A percentile compares a stretch with the other conserved stretches of the same genome.
Conservation (phyloP, 2,329 filamentous ascomycete genomes). For the Thelonectria rubi region DNA sequence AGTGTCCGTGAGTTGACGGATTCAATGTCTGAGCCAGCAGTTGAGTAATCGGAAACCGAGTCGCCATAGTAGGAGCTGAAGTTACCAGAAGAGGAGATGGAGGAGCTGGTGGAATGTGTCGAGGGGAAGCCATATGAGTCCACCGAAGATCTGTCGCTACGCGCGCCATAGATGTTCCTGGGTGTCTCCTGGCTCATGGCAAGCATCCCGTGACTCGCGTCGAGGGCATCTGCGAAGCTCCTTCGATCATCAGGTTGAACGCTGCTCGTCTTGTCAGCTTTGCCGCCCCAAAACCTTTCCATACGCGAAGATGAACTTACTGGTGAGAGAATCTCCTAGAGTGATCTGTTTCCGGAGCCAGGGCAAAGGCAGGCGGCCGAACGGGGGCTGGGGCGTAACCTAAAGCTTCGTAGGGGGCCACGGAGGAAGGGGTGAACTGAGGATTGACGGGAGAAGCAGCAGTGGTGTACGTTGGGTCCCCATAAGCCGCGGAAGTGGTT, state of each 20-base stretch:
- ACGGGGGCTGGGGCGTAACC: constrained; percentile 76
- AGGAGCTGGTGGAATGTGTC: constrained; percentile 85
- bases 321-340: constrained; percentile 81
- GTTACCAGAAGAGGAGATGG: constrained; percentile 84
- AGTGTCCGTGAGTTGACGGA: constrained; percentile 82
- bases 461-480: constrained; percentile 73
- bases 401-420: constrained; percentile 77
- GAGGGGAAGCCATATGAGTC: constrained; percentile 94
- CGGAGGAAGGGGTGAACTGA: constrained; percentile 70
- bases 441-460: constrained; percentile 72
- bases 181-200: constrained; percentile 96
- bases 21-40: constrained; percentile 86
- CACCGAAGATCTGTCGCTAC: constrained; percentile 73
- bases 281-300: constrained; percentile 28
- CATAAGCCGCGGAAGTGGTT: constrained; percentile 71
- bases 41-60: constrained; percentile 93
- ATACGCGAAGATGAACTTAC: constrained; percentile 66
- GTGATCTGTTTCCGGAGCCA: constrained; percentile 65
- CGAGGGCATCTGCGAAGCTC: constrained; percentile 87
- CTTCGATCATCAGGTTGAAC: constrained; percentile 65
- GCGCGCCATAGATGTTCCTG: constrained; percentile 83
- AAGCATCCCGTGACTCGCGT: constrained; percentile 93
- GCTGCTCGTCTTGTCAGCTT: constrained; percentile 37
- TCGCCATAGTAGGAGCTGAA: constrained; percentile 87
- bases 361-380: constrained; percentile 62